Evolutionary conservation across 768 basidiomycete genomes (phyloP).

Genomic region (Phlebiopsis flavidoalba): DNA sequence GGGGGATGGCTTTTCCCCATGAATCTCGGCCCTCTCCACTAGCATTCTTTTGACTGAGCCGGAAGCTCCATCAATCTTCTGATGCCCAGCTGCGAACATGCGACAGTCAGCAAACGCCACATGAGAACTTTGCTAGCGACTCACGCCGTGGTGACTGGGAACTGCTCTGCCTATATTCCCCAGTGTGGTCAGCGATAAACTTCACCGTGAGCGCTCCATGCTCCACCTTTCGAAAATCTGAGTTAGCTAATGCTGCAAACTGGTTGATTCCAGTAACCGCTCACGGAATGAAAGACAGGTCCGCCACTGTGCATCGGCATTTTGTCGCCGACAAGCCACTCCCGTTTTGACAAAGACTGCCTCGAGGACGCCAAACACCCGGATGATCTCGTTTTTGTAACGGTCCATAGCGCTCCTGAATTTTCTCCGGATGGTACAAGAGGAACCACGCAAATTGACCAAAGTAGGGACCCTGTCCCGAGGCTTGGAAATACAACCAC

Average conservation of each 20-base stretch:
- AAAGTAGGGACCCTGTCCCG: slow-evolving; percentile 26
- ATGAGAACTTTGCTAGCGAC: background rate
- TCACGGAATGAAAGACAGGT: slow-evolving; percentile 21
- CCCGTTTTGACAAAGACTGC: slow-evolving; percentile 23
- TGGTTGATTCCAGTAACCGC: background rate
- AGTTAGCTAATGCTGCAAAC: too few relatives aligned
- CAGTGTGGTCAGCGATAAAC: too few relatives aligned
- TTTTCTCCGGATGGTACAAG: slow-evolving; percentile 22
- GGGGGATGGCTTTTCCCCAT: too few relatives aligned
- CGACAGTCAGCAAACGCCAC: background rate
- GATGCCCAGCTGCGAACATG: background rate
- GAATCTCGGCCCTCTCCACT: background rate
- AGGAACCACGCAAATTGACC: slow-evolving; percentile 24
- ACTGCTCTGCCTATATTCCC: background rate
- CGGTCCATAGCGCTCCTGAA: slow-evolving; percentile 26
- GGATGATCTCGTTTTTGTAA: slow-evolving; percentile 24
- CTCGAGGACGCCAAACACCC: slow-evolving; percentile 24
- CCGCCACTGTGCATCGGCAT: slow-evolving; percentile 22
- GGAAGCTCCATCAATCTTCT: background rate
- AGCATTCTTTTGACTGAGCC: background rate
- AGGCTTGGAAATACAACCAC: slow-evolving; percentile 39
- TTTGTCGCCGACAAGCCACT: slow-evolving; percentile 24
- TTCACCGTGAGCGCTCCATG: too few relatives aligned
- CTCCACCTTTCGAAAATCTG: too few relatives aligned
- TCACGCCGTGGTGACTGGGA: background rate